Conservation (phyloP, 495 filamentous ascomycete species). For the Delitschia confertaspora region DNA sequence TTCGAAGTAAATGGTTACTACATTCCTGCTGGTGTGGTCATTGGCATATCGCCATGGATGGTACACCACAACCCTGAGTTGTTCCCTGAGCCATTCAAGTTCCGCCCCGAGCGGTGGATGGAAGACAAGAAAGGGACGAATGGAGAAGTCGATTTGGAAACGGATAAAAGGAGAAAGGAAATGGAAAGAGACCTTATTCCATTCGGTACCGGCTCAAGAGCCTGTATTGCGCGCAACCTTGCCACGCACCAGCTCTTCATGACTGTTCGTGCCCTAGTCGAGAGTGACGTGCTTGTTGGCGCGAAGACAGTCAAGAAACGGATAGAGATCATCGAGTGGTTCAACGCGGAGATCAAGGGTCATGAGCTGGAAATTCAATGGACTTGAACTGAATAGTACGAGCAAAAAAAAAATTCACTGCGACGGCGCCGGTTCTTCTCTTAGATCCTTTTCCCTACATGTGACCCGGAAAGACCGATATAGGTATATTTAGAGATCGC, state of each 20-base stretch:
- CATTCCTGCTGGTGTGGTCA: slow-evolving; percentile 40
- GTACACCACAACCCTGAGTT: slow-evolving; percentile 40
- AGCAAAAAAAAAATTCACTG: no score
- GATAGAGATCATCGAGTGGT: slow-evolving; percentile 45
- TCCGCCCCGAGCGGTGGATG: slow-evolving; percentile 45
- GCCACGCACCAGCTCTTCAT: slow-evolving; percentile 33
- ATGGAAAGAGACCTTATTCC: slow-evolving; percentile 40
- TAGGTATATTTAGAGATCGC: no score
- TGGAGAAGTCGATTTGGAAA: slow-evolving; percentile 7
- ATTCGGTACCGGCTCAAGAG: slow-evolving; percentile 42
- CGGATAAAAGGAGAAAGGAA: no score
- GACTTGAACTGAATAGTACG: no score
- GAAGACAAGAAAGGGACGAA: slow-evolving; percentile 27
- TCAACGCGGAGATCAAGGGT: slow-evolving; percentile 37
- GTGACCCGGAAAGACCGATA: no score
- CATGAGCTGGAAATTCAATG: slow-evolving; percentile 24
- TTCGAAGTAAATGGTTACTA: slow-evolving; percentile 21
- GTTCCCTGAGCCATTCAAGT: slow-evolving; percentile 40
- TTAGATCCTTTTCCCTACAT: no score
- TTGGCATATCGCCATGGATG: slow-evolving; percentile 37
- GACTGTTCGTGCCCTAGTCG: slow-evolving; percentile 30
- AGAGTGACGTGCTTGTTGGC: slow-evolving; percentile 37
- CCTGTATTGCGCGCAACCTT: slow-evolving; percentile 45
- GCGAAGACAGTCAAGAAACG: slow-evolving; percentile 33
- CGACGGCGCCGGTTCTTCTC: no score